These are phyloP conservation scores for Oryza glaberrima DNA, from an alignment of 176 grass and related monocot genomes.

Conservation along the genomic window DNA sequence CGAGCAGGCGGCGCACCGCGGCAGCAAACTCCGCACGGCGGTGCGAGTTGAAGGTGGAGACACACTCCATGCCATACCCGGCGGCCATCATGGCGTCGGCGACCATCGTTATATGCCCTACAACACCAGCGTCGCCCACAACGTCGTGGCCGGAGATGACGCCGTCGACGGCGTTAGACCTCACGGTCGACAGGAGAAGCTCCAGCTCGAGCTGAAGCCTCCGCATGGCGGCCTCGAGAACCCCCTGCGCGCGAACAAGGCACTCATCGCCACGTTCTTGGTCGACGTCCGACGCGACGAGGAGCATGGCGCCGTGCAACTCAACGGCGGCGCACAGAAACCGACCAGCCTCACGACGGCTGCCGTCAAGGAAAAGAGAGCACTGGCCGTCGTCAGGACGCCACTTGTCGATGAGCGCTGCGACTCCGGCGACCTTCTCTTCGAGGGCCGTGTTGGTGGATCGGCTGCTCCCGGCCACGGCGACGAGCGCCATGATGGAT, in stretches of 20 bases:
- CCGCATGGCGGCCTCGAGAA: background rate
- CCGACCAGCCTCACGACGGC: background rate
- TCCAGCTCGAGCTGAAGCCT: background rate
- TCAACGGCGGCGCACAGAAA: background rate
- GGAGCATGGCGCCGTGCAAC: background rate
- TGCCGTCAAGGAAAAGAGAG: background rate
- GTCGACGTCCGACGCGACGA: background rate
- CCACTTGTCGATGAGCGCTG: background rate
- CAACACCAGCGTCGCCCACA: background rate
- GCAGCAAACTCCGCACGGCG: constrained; percentile 6
- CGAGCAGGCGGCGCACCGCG: constrained; percentile 51
- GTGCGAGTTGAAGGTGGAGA: constrained; percentile 55
- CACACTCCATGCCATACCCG: constrained; percentile 77
- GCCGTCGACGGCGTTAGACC: background rate
- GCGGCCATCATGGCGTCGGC: constrained; percentile 67
- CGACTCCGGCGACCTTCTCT: background rate
- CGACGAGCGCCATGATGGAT: too few species aligned
- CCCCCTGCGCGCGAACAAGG: background rate
- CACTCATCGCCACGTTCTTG: background rate
- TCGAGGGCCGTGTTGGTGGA: background rate
- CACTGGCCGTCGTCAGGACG: background rate
- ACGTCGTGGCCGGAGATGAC: background rate
- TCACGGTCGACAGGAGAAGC: background rate
- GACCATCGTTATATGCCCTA: background rate
- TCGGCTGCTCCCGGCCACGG: too few species aligned